Evolutionary conservation across 148 eudicot species (phyloP).

Genomic region (Rhododendron molle): DNA sequence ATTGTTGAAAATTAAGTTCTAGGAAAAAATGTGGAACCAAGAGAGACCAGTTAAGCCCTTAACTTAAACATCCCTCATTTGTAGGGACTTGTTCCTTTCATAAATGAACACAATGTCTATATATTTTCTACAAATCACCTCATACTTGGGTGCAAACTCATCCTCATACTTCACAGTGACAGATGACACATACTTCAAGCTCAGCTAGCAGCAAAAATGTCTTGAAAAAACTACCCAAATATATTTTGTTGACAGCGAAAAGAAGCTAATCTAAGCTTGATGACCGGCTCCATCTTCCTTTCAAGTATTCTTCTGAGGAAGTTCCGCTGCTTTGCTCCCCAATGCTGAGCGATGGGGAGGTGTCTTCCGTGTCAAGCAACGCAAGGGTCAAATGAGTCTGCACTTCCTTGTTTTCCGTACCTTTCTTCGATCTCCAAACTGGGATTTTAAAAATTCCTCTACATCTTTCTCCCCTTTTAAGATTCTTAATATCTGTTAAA

Average conservation of each 20-base stretch:
- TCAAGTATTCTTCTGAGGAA: constrained; percentile 50
- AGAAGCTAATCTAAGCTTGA: constrained; percentile 41
- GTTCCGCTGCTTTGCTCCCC: constrained; percentile 35
- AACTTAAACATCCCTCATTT: neutral
- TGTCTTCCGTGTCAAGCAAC: constrained; percentile 52
- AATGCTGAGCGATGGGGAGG: constrained; percentile 47
- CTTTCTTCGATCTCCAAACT: too few species aligned
- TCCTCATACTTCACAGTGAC: neutral
- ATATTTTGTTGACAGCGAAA: neutral
- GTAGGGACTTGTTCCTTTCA: neutral
- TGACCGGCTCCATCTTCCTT: constrained; percentile 51
- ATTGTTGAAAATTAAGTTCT: too few species aligned
- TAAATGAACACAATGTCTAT: neutral
- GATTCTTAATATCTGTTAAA: constrained; percentile 48
- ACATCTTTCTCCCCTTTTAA: constrained; percentile 47
- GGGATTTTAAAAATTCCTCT: too few species aligned
- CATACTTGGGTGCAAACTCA: constrained; percentile 12
- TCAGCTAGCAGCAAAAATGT: neutral
- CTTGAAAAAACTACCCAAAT: too few species aligned
- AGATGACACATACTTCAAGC: neutral
- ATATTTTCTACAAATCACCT: constrained; percentile 6
- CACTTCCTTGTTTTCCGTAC: neutral
- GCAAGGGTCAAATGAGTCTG: constrained; percentile 64
- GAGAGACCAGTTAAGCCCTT: neutral
- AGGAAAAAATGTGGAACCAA: too few species aligned